A percentile compares a stretch with the other conserved stretches of the same genome.
These are phyloP conservation scores for Cordyceps cicadae DNA, from an alignment of 2,329 filamentous ascomycete genomes.

Conservation along the genomic window DNA sequence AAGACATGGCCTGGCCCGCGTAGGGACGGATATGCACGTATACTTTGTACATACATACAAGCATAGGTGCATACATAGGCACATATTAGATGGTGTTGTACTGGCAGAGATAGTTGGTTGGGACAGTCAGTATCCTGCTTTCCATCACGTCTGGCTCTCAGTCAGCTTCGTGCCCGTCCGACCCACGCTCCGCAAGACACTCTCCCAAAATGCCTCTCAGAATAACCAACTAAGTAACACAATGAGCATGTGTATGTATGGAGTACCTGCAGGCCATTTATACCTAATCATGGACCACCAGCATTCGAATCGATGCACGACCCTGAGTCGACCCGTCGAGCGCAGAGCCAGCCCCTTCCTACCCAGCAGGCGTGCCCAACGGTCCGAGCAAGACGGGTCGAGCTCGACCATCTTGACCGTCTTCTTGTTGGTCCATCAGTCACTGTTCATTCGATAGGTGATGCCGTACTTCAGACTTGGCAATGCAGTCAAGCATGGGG, in stretches of 20 bases:
- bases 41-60: no score
- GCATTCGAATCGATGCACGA: not conserved
- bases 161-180: not conserved
- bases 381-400: not conserved
- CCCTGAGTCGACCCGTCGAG: not conserved
- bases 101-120: not conserved
- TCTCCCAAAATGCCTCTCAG: not conserved
- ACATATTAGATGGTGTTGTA: no score
- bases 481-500: no score
- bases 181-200: not conserved
- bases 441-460: no score
- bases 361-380: not conserved
- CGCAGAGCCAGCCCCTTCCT: no score
- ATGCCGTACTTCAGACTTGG: no score
- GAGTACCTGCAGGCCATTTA: no score
- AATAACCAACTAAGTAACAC: not conserved
- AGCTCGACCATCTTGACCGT: not conserved
- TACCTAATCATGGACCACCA: no score
- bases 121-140: not conserved
- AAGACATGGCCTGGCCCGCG: not conserved
- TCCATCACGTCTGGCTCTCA: not conserved
- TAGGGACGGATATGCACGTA: no score
- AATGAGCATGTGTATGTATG: not conserved
- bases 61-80: no score
- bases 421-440: not conserved